Percentiles rank a stretch among this genome's conserved stretches.
Conservation (phyloP, 345 rosid genomes). For the Lepidium didymum region DNA sequence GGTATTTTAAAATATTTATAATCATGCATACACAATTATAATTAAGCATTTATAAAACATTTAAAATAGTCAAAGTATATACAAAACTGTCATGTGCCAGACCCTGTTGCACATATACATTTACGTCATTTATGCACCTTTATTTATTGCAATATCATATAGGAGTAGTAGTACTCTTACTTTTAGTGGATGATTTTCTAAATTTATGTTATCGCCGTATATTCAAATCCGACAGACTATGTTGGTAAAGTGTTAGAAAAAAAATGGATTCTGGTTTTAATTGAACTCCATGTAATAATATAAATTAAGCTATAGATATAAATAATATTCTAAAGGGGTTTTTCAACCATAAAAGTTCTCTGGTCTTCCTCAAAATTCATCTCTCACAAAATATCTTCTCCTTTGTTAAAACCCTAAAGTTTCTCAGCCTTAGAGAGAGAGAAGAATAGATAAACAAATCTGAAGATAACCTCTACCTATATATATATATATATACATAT, state of each 20-base stretch:
- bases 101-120: neutral
- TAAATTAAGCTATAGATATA: neutral
- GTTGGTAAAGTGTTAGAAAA: neutral
- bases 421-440: constrained; percentile 1
- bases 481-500: constrained; percentile 14
- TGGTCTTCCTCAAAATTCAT: constrained; percentile 17
- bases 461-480: constrained; percentile 10
- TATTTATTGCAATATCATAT: constrained; percentile 8
- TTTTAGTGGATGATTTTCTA: neutral
- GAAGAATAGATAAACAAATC: neutral
- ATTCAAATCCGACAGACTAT: neutral
- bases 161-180: neutral
- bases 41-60: neutral
- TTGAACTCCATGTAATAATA: neutral
- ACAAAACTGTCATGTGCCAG: constrained; percentile 1
- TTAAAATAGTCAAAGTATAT: neutral
- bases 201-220: neutral
- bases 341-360: constrained; percentile 15
- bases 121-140: constrained; percentile 45
- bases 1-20: neutral
- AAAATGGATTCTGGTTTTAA: neutral
- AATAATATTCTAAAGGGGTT: constrained; percentile 6
- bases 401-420: constrained; percentile 22
- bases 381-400: constrained; percentile 18
- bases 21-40: neutral